phyloP scores from a whole-genome alignment of 345 rosid species.

The Gynandropsis gynandra region DNA sequence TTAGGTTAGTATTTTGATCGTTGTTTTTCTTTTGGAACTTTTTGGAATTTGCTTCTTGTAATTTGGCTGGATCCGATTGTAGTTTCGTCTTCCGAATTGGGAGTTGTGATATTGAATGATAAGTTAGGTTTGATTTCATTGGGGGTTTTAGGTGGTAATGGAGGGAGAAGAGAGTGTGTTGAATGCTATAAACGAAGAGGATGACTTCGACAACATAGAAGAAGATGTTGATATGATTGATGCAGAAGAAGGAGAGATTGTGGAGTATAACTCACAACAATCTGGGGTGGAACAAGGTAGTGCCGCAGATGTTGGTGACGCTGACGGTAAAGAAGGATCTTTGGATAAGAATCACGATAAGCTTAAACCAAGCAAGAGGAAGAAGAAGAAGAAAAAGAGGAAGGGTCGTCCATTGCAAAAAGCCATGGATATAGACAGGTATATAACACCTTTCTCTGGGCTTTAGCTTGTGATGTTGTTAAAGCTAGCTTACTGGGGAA shows the following conservation, averaged over 20 bases:
- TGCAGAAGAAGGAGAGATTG: constrained; percentile 76
- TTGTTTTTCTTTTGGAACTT: too few relatives aligned
- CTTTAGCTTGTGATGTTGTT: background rate
- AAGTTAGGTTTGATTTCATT: constrained; percentile 10
- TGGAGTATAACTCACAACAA: constrained; percentile 24
- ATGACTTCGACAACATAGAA: constrained; percentile 33
- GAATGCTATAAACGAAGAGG: constrained; percentile 45
- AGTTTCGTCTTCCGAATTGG: too few relatives aligned
- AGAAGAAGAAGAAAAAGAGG: constrained; percentile 41
- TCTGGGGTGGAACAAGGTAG: constrained; percentile 19
- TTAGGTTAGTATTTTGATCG: too few relatives aligned
- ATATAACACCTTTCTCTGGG: background rate
- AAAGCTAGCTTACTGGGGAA: too few relatives aligned
- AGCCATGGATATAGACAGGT: constrained; percentile 56
- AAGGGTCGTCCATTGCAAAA: constrained; percentile 32
- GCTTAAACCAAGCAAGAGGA: constrained; percentile 29
- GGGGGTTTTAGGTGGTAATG: constrained; percentile 33
- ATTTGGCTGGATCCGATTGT: too few relatives aligned
- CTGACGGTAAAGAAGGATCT: constrained; percentile 24
- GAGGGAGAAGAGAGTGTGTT: constrained; percentile 50
- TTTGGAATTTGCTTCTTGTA: too few relatives aligned
- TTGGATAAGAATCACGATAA: constrained; percentile 32
- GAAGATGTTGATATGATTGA: constrained; percentile 80
- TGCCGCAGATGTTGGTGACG: constrained; percentile 18
- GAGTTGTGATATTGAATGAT: background rate